Evolutionary conservation across 108 stramenopile species (phyloP).

Genomic region (Pseudonitzschia multiseries): DNA sequence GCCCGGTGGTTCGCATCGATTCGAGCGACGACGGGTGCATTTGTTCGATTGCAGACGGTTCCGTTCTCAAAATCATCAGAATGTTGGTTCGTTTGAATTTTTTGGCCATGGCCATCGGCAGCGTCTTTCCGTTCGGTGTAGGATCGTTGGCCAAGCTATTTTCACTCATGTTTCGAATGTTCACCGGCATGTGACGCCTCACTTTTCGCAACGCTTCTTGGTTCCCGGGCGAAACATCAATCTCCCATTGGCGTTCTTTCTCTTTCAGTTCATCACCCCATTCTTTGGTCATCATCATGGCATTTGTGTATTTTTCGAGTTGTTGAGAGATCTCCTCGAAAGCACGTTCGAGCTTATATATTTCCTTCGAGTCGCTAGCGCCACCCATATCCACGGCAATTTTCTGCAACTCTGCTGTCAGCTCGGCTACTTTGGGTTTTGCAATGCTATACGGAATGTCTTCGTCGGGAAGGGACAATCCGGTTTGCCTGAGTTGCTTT

Average conservation of each 20-base stretch:
- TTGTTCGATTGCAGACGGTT: conserved; percentile 32
- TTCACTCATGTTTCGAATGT: conserved; percentile 39
- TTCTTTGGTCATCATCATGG: conserved; percentile 52
- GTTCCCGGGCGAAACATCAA: conserved; percentile 19
- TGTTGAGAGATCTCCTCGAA: conserved; percentile 48
- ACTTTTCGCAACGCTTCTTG: conserved; percentile 33
- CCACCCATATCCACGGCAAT: conserved; percentile 36
- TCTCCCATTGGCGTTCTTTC: conserved; percentile 42
- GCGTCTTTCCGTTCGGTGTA: conserved; percentile 37
- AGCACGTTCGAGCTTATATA: conserved; percentile 36
- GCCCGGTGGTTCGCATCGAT: conserved; percentile 38
- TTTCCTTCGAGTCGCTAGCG: conserved; percentile 30
- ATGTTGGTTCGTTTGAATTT: conserved; percentile 55
- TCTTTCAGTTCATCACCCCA: conserved; percentile 31
- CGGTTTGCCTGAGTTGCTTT: conserved; percentile 45
- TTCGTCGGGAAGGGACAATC: conserved; percentile 42
- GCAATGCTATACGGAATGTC: conserved; percentile 51
- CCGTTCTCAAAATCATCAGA: conserved; percentile 31
- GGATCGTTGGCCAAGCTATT: conserved; percentile 5
- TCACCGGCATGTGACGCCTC: conserved; percentile 48
- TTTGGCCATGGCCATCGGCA: conserved; percentile 37
- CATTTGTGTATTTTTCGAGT: conserved; percentile 55
- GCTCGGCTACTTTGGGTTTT: conserved; percentile 34
- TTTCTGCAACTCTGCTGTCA: conserved; percentile 44
- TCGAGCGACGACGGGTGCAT: conserved; percentile 52